These are phyloP conservation scores for Schoenoplectus triqueter DNA, from an alignment of 202 grass and related monocot species.

Conservation along the genomic window DNA sequence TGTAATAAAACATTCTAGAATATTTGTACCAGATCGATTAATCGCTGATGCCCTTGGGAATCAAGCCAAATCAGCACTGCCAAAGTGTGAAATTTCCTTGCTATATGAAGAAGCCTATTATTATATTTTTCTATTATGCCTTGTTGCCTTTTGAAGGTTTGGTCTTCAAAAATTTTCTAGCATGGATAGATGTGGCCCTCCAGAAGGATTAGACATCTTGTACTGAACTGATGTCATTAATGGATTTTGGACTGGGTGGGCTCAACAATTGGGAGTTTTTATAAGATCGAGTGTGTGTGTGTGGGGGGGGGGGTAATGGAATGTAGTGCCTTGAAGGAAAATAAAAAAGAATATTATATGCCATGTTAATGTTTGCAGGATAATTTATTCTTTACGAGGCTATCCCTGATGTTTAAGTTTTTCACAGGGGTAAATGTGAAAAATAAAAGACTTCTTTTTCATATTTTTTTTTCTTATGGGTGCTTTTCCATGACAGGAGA, in stretches of 20 bases:
- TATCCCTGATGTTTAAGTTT: constrained; percentile 25
- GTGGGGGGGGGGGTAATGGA: background rate
- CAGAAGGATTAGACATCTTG: background rate
- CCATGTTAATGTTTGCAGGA: background rate
- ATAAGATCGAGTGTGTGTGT: background rate
- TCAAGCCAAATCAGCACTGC: background rate
- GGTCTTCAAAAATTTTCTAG: background rate
- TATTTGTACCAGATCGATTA: background rate
- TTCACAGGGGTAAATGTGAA: constrained; percentile 34
- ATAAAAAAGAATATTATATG: background rate
- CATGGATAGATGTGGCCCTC: too few relatives aligned
- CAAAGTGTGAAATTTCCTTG: constrained; percentile 15
- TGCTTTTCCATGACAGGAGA: constrained; percentile 51
- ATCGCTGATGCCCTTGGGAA: background rate
- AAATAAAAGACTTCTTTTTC: background rate
- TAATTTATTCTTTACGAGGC: constrained; percentile 1
- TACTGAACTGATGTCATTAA: background rate
- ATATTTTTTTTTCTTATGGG: background rate
- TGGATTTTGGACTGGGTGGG: background rate
- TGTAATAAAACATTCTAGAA: background rate
- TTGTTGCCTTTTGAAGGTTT: background rate
- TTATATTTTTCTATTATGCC: background rate
- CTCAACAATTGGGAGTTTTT: constrained; percentile 9
- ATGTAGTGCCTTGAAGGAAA: background rate
- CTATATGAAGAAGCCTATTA: background rate